Percentiles rank a stretch among this genome's conserved stretches.
These are phyloP conservation scores for Phytophthora citrophthora DNA, from an alignment of 352 stramenopile species.

Conservation along the genomic window DNA sequence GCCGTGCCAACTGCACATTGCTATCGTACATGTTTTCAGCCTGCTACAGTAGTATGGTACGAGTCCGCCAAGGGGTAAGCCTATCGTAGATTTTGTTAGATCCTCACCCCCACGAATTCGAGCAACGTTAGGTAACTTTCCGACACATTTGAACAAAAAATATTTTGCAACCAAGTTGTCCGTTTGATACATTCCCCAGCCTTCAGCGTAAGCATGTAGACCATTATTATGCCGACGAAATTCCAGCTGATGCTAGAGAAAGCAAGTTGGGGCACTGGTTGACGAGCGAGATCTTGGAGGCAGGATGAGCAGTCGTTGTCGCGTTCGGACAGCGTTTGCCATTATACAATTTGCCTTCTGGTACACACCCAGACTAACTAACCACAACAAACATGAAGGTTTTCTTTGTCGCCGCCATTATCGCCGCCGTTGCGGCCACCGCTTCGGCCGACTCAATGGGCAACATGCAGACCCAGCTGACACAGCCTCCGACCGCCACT, in stretches of 20 bases:
- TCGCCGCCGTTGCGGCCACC: constrained; percentile 17
- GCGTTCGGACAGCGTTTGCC: background rate
- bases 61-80: no score
- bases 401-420: constrained; percentile 24
- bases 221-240: constrained; percentile 22
- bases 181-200: constrained; percentile 6
- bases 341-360: constrained; percentile 36
- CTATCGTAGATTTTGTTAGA: no score
- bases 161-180: constrained; percentile 7
- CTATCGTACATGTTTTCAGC: no score
- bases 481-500: constrained; percentile 12
- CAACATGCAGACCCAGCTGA: constrained; percentile 11
- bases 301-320: constrained; percentile 26
- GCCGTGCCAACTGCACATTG: no score
- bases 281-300: constrained; percentile 26
- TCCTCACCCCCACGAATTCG: background rate
- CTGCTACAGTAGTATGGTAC: no score
- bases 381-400: constrained; percentile 28
- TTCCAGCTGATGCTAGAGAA: constrained; percentile 24
- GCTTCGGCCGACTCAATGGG: constrained; percentile 33
- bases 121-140: constrained; percentile 19
- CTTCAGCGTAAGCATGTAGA: background rate
- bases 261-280: constrained; percentile 4
- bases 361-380: constrained; percentile 19
- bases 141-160: background rate